phyloP scores from a whole-genome alignment of 345 rosid species.

The Durio zibethinus region DNA sequence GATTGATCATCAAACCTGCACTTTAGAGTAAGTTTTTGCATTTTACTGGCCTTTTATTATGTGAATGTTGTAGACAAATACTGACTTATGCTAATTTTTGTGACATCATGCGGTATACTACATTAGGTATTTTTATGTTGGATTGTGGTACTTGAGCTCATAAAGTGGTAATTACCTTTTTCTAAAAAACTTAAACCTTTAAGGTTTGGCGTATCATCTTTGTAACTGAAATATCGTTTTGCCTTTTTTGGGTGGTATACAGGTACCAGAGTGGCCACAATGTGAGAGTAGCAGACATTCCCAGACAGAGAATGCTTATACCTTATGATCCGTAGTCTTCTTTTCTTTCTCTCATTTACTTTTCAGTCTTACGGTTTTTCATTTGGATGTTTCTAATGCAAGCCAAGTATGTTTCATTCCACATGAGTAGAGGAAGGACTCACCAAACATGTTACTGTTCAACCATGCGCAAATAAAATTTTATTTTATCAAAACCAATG shows the following conservation, averaged over 20 bases:
- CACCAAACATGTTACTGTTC: background rate
- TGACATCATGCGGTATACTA: background rate
- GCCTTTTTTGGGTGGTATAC: background rate
- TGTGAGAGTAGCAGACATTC: background rate
- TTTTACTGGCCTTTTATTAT: background rate
- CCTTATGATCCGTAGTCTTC: background rate
- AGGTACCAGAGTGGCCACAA: background rate
- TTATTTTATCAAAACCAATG: background rate
- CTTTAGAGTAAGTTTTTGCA: constrained; percentile 12
- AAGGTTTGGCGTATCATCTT: background rate
- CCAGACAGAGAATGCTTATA: background rate
- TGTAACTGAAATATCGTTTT: background rate
- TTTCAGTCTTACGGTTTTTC: background rate
- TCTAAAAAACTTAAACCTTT: background rate
- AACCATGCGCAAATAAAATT: background rate
- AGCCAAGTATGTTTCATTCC: background rate
- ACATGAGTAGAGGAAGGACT: background rate
- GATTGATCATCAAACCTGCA: background rate
- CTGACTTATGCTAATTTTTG: background rate
- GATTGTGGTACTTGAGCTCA: background rate
- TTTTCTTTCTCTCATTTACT: background rate
- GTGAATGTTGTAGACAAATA: background rate
- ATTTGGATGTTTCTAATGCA: constrained; percentile 4
- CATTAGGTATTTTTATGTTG: background rate
- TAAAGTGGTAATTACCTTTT: background rate